Conservation (phyloP, 768 basidiomycete species). For the Hypsizygus marmoreus region DNA sequence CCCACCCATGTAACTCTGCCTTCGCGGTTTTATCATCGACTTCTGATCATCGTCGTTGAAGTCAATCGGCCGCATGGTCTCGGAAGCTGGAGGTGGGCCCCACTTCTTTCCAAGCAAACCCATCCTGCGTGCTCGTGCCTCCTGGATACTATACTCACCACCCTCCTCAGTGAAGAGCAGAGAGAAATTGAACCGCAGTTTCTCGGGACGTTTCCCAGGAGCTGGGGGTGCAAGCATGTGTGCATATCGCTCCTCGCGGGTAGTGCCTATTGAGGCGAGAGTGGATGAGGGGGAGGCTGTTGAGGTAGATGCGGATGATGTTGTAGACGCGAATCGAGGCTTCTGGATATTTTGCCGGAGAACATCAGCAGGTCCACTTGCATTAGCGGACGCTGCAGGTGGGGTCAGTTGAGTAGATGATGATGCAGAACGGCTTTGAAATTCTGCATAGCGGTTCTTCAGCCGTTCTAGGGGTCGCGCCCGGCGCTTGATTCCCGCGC, state of each 20-base stretch:
- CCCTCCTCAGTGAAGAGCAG: conserved; percentile 76
- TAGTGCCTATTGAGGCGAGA: conserved; percentile 34
- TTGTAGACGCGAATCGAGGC: conserved; percentile 29
- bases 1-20: conserved; percentile 47
- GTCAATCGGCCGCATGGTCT: conserved; percentile 45
- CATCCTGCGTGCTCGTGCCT: conserved; percentile 79
- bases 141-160: conserved; percentile 83
- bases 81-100: conserved; percentile 61
- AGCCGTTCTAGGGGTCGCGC: conserved; percentile 85
- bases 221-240: conserved; percentile 70
- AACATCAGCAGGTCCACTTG: conserved; percentile 16
- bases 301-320: conserved; percentile 32
- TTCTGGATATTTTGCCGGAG: conserved; percentile 26
- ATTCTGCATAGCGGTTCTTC: conserved; percentile 79
- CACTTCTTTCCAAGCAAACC: conserved; percentile 86
- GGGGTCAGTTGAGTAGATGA: conserved; percentile 24
- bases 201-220: conserved; percentile 72
- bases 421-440: conserved; percentile 62
- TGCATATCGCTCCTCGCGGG: conserved; percentile 61
- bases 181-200: conserved; percentile 65
- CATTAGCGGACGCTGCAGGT: conserved; percentile 11
- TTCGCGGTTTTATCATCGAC: conserved; percentile 36
- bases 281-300: conserved; percentile 21
- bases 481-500: conserved; percentile 76
- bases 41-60: conserved; percentile 63